Evolutionary conservation across 495 filamentous ascomycete species (phyloP).

Genomic region (Coniosporium apollinis): DNA sequence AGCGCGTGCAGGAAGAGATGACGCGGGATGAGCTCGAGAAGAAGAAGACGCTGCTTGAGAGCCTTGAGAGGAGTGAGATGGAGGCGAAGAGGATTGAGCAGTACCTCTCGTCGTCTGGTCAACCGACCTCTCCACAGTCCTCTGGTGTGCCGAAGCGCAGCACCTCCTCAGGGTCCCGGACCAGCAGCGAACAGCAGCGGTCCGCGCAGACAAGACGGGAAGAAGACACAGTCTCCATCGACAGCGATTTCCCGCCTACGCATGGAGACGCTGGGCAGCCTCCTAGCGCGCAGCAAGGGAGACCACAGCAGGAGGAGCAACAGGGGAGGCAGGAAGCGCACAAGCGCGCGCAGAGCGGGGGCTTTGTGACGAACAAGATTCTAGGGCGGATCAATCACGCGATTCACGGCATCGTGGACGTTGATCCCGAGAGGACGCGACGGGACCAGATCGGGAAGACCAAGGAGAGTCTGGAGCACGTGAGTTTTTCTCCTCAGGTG

Average conservation of each 20-base stretch:
- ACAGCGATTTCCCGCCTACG: constrained; percentile 86
- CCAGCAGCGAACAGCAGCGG: constrained; percentile 29
- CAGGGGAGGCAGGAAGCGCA: constrained; percentile 29
- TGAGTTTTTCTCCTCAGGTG: constrained; percentile 16
- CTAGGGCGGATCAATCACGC: constrained; percentile 90
- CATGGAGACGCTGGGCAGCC: constrained; percentile 54
- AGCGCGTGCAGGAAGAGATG: constrained; percentile 94
- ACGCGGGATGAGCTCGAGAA: constrained; percentile 75
- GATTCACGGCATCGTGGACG: constrained; percentile 87
- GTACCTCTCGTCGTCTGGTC: constrained; percentile 51
- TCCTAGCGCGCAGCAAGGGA: constrained; percentile 38
- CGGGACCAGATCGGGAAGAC: constrained; percentile 93
- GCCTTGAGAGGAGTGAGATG: constrained; percentile 71
- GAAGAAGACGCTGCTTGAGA: constrained; percentile 62
- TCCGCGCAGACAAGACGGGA: constrained; percentile 20
- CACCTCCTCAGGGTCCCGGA: constrained; percentile 35
- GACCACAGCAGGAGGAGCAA: constrained; percentile 18
- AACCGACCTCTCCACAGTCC: not conserved
- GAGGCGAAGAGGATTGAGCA: constrained; percentile 87
- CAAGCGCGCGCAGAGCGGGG: constrained; percentile 58
- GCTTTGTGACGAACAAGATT: constrained; percentile 79
- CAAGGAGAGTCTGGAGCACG: constrained; percentile 50
- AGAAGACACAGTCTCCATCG: constrained; percentile 66
- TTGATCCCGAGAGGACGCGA: constrained; percentile 82
- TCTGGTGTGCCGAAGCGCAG: constrained; percentile 38